Evolutionary conservation across 331 rosid genomes (phyloP), one percentile per base, ranked within the genome.

Genomic region (Acacia concinna): DNA sequence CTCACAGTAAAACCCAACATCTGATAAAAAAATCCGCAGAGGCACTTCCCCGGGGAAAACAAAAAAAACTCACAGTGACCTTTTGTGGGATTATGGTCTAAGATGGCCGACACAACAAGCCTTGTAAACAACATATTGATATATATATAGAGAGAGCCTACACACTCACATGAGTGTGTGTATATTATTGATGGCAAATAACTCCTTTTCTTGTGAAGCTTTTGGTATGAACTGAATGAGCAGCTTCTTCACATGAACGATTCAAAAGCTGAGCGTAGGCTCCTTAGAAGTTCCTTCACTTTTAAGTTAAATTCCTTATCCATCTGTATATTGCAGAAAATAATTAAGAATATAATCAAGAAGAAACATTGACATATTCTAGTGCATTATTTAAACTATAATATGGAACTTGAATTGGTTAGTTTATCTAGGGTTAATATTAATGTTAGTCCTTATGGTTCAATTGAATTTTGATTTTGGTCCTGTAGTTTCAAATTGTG

Each of bases 281-380:
- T 87, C 80, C 84, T 89, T 80, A 91, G 93, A 31, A 95, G 83
- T 73, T 95, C 98, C 88, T 91, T 85, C 84, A 87, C 68, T 47
- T 96, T 82, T 83, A 93, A 76, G 86, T 85, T 74, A 66, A 93
- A 95, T 54, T 87, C 94, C 79, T 49, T 54, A 44, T 90, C 91
- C 99, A 91, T 93, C 99, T 95, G 98, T 84, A 82, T 72, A 80
- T 76, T 83, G 44, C 3, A 51, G 8, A 47, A 75, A 63, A 21
- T 23, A 52, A 57, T 57, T 27, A 25, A 23, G 31, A 25, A 27
- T 27, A 59, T 59, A 27, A 27, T 59, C 18, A 60, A 62, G 10
- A 63, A 6, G 4, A 15, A 31, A 20, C 68, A 63, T 31, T 5
- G 8, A 63, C 41, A n/a, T 17, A 20, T 66, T 20, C 49, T 37